Conservation (phyloP, 2,329 filamentous ascomycete genomes). For the Colletotrichum plurivorum region DNA sequence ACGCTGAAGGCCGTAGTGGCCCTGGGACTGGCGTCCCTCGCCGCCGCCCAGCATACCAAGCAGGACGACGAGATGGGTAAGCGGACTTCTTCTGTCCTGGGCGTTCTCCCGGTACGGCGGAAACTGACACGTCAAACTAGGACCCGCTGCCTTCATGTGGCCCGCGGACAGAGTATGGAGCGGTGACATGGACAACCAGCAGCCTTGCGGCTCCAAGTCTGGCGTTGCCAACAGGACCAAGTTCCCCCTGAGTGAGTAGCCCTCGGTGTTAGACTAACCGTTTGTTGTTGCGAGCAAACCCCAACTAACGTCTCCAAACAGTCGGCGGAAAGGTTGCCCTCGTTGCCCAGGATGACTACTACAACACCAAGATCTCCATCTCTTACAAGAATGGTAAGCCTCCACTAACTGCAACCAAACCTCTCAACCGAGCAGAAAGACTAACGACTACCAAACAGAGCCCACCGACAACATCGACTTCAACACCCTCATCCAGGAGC, state of each 20-base stretch:
- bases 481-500: constrained; percentile 48
- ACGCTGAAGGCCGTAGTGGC: constrained; percentile 26
- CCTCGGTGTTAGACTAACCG: no score
- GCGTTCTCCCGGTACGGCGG: not conserved
- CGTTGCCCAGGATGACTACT: constrained; percentile 67
- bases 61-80: constrained; percentile 41
- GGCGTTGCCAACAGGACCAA: constrained; percentile 61
- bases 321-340: constrained; percentile 65
- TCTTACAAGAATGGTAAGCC: constrained; percentile 63
- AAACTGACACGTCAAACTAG: not conserved
- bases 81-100: not conserved
- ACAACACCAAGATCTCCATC: constrained; percentile 63
- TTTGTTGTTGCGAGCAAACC: no score
- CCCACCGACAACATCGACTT: constrained; percentile 50
- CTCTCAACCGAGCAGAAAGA: not conserved
- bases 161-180: constrained; percentile 66
- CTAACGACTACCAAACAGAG: constrained; percentile 43
- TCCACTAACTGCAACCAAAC: not conserved
- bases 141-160: constrained; percentile 70
- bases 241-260: constrained; percentile 63
- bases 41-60: constrained; percentile 27
- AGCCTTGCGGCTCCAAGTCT: constrained; percentile 65
- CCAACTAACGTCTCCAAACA: constrained; percentile 42
- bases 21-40: constrained; percentile 28
- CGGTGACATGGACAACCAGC: constrained; percentile 63